Base-by-base conservation (phyloP, 805 yeast species). In the Metschnikowia similis region DNA sequence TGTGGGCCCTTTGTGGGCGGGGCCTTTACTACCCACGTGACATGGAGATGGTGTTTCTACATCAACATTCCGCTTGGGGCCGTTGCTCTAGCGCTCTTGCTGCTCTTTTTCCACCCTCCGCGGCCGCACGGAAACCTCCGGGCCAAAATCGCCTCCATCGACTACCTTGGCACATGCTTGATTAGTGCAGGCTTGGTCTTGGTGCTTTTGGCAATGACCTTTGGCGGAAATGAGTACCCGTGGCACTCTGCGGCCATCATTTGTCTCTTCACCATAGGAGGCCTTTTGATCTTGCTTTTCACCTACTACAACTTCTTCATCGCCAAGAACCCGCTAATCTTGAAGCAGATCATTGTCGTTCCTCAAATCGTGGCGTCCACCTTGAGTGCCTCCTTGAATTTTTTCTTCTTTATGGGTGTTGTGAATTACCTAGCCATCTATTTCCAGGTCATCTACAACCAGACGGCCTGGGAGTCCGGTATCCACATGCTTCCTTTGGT, bases 21-120 rank as follows among this genome's bases (percentile, higher is more conserved):
- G 30, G 83, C 82, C 0, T 77, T 85, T 49, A 74, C 87, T 1
- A 66, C 79, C 2, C 67, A 76, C 46, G 80, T 75, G 4, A 67
- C 80, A n/a, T 85, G 90, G 90, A 71, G 90, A 58, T 84, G 90
- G 89, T 81, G 88, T 58, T 86, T 84, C 61, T 86, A 81, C 65
- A 72, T 86, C 54, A 85, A 85, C 63, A 63, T 86, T 35, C 88
- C 89, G 2, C 64, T 84, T 34, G 87, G 87, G 14, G 89, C 85
- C 1, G 48, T 71, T 0, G 77, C 81, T 0, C 59, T 73, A 16
- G 59, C 61, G 0, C 54, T 72, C 7, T 60, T 80, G 14, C 43
- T 72, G 3, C 50, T 73, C 4, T 68, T 74, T 16, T 76, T 79
- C 61, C 67, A 72, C 30, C 82, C 84, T 10, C 80, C 80, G 6